Evolutionary conservation across 306 rosid genomes (phyloP).

Genomic region (Cucumis cinereus): DNA sequence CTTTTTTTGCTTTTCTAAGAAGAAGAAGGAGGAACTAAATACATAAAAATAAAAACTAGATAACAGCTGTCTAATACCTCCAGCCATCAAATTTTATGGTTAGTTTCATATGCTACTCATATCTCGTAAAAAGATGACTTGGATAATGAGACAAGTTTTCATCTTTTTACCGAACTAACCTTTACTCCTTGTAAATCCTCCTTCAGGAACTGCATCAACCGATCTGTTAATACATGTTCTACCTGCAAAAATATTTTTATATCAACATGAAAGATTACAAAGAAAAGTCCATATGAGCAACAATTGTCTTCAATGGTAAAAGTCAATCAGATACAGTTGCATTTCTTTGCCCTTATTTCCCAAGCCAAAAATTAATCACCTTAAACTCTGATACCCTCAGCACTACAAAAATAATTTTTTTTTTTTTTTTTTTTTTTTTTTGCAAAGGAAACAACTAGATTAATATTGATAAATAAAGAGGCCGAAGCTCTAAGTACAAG

Average conservation of each 20-base stretch:
- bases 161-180: slow-evolving; percentile 29
- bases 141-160: background rate
- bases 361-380: background rate
- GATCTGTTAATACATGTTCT: slow-evolving; percentile 81
- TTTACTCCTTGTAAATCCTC: slow-evolving; percentile 69
- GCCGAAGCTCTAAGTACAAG: too few relatives aligned
- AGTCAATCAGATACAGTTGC: background rate
- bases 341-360: background rate
- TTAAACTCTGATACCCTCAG: background rate
- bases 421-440: too few relatives aligned
- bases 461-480: too few relatives aligned
- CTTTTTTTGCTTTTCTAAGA: too few relatives aligned
- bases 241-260: slow-evolving; percentile 30
- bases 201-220: slow-evolving; percentile 59
- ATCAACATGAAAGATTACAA: background rate
- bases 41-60: background rate
- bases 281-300: background rate
- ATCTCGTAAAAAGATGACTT: background rate
- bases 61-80: background rate
- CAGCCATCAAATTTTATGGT: background rate
- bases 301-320: background rate
- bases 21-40: too few relatives aligned
- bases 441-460: too few relatives aligned
- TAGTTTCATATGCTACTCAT: background rate
- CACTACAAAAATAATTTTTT: background rate